These are phyloP conservation scores for Kickxella alabastrina DNA, from an alignment of 192 early-diverging fungal genomes.

Conservation along the genomic window DNA sequence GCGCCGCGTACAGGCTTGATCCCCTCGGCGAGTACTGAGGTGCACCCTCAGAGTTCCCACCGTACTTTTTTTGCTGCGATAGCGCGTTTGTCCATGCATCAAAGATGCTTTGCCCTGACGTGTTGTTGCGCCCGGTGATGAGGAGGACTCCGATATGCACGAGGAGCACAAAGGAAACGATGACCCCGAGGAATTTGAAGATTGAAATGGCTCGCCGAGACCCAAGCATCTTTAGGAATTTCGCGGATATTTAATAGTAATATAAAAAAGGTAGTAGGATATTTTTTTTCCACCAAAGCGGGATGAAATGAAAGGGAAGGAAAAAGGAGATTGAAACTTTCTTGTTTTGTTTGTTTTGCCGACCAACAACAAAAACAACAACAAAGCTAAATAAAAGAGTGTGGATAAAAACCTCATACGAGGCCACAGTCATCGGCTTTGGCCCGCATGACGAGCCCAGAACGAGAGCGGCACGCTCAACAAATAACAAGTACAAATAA, in stretches of 20 bases:
- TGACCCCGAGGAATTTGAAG: slow-evolving; percentile 29
- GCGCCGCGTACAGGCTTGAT: slow-evolving; percentile 53
- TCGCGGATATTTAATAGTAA: background rate
- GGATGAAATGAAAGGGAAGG: background rate
- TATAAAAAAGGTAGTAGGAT: background rate
- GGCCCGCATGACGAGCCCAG: too few species aligned
- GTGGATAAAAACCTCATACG: too few species aligned
- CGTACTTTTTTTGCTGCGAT: slow-evolving; percentile 10
- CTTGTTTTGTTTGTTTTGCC: too few species aligned
- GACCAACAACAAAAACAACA: too few species aligned
- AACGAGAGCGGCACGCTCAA: too few species aligned
- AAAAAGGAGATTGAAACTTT: background rate
- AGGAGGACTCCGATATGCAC: slow-evolving; percentile 30
- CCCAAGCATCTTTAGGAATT: slow-evolving; percentile 16
- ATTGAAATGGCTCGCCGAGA: slow-evolving; percentile 25
- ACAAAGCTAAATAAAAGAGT: too few species aligned
- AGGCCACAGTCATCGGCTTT: too few species aligned
- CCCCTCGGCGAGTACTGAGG: slow-evolving; percentile 19
- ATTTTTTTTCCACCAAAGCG: background rate
- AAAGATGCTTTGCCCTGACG: slow-evolving; percentile 20
- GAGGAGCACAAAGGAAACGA: slow-evolving; percentile 27
- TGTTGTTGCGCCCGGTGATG: slow-evolving; percentile 33
- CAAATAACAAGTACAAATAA: too few species aligned
- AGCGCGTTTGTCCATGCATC: slow-evolving; percentile 27
- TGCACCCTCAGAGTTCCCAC: slow-evolving; percentile 2